These are phyloP conservation scores for Adansonia madagascariensis DNA, from an alignment of 441 rosid genomes.

Conservation along the genomic window DNA sequence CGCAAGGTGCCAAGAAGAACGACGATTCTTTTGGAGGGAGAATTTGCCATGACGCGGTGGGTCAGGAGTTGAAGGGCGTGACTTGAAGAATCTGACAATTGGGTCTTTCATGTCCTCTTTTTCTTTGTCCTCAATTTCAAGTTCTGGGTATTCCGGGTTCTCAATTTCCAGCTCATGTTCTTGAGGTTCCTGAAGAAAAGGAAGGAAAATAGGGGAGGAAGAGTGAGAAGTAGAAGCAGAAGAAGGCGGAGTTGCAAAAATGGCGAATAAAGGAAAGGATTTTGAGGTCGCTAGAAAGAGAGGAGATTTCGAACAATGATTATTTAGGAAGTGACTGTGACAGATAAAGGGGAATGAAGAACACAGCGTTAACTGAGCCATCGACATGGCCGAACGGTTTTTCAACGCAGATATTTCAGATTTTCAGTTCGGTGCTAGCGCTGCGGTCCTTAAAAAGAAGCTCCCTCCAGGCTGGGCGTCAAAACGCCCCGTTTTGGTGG, in stretches of 20 bases:
- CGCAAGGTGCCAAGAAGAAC: conserved; percentile 70
- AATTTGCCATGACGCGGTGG: conserved; percentile 55
- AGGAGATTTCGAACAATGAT: conserved; percentile 6
- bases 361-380: neutral
- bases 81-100: conserved; percentile 65
- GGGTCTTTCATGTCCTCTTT: conserved; percentile 45
- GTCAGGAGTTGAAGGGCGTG: conserved; percentile 51
- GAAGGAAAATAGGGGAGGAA: conserved; percentile 55
- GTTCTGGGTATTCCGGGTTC: neutral
- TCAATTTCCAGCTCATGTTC: conserved; percentile 22
- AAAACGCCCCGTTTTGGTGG: neutral
- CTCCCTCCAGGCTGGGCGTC: neutral
- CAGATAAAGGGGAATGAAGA: neutral
- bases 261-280: neutral
- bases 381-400: neutral
- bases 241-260: conserved; percentile 3
- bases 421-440: neutral
- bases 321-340: neutral
- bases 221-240: conserved; percentile 30
- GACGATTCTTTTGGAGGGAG: conserved; percentile 65
- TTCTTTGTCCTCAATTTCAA: conserved; percentile 20
- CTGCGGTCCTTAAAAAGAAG: too few species aligned
- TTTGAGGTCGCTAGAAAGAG: neutral
- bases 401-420: neutral
- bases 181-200: conserved; percentile 48